Percentiles rank a stretch among this genome's conserved stretches.
These are phyloP conservation scores for Voacanga thouarsii DNA, from an alignment of 257 asterid genomes.

Conservation along the genomic window DNA sequence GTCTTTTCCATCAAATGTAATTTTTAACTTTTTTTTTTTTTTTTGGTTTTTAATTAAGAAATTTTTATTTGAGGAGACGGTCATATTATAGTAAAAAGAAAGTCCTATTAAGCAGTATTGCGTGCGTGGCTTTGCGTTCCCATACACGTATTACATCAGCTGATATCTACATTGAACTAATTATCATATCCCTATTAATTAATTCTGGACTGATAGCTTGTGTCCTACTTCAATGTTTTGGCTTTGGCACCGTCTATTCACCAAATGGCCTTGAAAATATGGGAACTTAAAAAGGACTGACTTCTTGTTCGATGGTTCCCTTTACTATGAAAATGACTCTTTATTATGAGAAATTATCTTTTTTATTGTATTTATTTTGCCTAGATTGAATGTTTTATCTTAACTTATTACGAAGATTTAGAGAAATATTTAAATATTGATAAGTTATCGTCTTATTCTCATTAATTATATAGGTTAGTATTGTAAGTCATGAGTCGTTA, in stretches of 20 bases:
- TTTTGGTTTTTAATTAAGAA: background rate
- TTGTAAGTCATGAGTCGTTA: no score
- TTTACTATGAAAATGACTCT: background rate
- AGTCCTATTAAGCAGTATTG: no score
- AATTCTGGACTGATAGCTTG: background rate
- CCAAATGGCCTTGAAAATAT: background rate
- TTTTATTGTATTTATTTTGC: no score
- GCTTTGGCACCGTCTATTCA: background rate
- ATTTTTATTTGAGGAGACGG: no score
- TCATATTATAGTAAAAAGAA: background rate
- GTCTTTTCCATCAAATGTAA: no score
- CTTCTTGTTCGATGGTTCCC: background rate
- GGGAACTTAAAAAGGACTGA: background rate
- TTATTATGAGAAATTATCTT: no score
- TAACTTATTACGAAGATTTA: no score
- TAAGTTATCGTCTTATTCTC: no score
- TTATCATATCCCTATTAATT: background rate
- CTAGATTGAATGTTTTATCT: no score
- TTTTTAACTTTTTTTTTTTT: background rate
- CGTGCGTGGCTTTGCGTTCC: conserved; percentile 1
- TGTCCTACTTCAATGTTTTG: background rate
- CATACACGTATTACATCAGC: background rate
- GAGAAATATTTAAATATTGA: no score
- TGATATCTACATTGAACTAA: conserved; percentile 8
- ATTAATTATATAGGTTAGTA: no score